Percentiles rank a stretch among this genome's conserved stretches.
Evolutionary conservation across 352 stramenopile genomes (phyloP).

Genomic region (Phytopythium vexans): DNA sequence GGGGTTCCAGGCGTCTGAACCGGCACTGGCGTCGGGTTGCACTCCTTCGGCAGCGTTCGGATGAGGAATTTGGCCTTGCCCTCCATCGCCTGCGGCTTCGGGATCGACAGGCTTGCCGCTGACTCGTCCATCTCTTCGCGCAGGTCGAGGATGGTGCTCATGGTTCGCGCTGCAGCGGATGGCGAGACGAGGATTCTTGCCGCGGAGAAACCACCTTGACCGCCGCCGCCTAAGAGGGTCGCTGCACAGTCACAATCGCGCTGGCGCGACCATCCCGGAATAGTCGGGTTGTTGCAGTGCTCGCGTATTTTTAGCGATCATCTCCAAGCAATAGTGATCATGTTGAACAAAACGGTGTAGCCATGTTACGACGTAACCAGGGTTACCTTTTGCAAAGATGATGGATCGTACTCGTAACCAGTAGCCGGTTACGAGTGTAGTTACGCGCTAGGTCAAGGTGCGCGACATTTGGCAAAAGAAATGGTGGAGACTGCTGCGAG

Average conservation of each 20-base stretch:
- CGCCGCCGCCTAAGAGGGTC: no score
- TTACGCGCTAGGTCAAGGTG: neutral
- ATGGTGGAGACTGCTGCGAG: slow-evolving; percentile 1
- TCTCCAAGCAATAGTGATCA: no score
- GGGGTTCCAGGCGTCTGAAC: neutral
- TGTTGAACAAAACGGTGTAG: no score
- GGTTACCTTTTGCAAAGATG: neutral
- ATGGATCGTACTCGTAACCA: no score
- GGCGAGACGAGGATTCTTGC: neutral
- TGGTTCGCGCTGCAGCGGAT: slow-evolving; percentile 2
- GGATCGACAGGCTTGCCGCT: neutral
- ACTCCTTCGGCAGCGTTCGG: slow-evolving; percentile 62
- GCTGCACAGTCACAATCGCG: no score
- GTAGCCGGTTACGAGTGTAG: neutral
- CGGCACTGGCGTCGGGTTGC: slow-evolving; percentile 60
- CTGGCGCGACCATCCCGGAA: no score
- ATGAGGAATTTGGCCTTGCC: slow-evolving; percentile 65
- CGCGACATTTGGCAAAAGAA: neutral
- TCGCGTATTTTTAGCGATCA: no score
- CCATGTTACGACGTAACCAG: neutral
- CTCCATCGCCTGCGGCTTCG: slow-evolving; percentile 6
- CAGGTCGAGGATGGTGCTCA: slow-evolving; percentile 42
- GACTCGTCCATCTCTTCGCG: slow-evolving; percentile 48
- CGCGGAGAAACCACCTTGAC: neutral
- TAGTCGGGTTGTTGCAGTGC: no score